These are phyloP conservation scores for Pythium coloratum DNA, from an alignment of 352 stramenopile species.

Conservation along the genomic window DNA sequence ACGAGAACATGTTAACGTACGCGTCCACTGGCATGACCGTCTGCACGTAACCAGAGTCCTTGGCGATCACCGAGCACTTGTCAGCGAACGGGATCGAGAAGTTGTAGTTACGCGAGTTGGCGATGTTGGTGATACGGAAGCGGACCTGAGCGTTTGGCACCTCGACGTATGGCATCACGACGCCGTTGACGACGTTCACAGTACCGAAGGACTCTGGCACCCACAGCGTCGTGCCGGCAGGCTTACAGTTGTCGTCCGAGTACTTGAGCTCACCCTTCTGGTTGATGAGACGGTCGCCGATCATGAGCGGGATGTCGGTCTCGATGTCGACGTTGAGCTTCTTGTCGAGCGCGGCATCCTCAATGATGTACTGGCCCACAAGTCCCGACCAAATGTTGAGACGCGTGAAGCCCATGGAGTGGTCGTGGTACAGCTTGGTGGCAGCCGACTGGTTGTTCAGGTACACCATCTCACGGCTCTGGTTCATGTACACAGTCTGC, in stretches of 20 bases:
- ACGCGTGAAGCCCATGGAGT: conserved; percentile 63
- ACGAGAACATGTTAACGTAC: conserved; percentile 52
- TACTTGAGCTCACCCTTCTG: conserved; percentile 57
- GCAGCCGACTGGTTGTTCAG: conserved; percentile 68
- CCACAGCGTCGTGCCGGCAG: conserved; percentile 41
- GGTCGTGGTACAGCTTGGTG: conserved; percentile 77
- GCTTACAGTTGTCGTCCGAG: conserved; percentile 61
- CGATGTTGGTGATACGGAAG: conserved; percentile 55
- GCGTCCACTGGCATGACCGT: conserved; percentile 26
- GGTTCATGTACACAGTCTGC: conserved; percentile 68
- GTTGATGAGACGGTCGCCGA: conserved; percentile 53
- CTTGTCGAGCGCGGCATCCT: conserved; percentile 47
- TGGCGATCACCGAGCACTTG: conserved; percentile 62
- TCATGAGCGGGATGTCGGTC: conserved; percentile 59
- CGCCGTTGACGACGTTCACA: conserved; percentile 68
- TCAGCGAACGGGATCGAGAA: conserved; percentile 62
- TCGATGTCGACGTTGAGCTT: conserved; percentile 53
- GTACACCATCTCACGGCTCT: conserved; percentile 52
- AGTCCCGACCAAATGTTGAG: conserved; percentile 69
- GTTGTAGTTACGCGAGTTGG: conserved; percentile 78
- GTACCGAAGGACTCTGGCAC: conserved; percentile 63
- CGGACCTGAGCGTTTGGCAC: conserved; percentile 60
- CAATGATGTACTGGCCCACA: conserved; percentile 58
- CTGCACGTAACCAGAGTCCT: conserved; percentile 62
- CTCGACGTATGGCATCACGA: conserved; percentile 69